Conservation (phyloP, 2,329 filamentous ascomycete genomes). For the Botrytis sinoallii region DNA sequence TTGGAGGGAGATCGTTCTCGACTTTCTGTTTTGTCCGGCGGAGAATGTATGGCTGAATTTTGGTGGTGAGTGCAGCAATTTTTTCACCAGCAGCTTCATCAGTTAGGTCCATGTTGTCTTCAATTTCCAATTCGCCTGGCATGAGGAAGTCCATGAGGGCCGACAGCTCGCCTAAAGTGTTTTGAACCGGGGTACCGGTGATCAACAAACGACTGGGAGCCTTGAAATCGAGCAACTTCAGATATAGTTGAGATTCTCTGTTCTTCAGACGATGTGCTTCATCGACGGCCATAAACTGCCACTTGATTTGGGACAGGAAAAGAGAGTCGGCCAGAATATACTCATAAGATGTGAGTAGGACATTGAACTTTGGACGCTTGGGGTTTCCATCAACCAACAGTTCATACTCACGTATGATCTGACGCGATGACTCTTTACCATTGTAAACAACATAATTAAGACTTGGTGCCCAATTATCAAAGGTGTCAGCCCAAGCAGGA, state of each 20-base stretch:
- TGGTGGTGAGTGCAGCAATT: constrained; percentile 76
- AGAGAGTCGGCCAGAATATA: constrained; percentile 84
- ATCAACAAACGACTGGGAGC: constrained; percentile 88
- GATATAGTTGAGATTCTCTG: constrained; percentile 87
- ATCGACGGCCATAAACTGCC: constrained; percentile 95
- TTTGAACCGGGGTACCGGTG: constrained; percentile 95
- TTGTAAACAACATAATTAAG: constrained; percentile 97
- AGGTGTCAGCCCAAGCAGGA: constrained; percentile 96
- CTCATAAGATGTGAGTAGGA: constrained; percentile 96
- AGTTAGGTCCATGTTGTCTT: constrained; percentile 83
- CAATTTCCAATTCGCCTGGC: constrained; percentile 87
- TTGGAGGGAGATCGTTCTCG: constrained; percentile 91
- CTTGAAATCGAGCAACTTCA: constrained; percentile 79
- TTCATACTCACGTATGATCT: constrained; percentile 86
- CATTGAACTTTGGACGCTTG: constrained; percentile 91
- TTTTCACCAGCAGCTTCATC: constrained; percentile 82
- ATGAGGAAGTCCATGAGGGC: constrained; percentile 95
- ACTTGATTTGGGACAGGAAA: constrained; percentile 87
- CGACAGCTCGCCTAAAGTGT: constrained; percentile 88
- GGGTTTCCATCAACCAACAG: constrained; percentile 81
- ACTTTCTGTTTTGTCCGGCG: constrained; percentile 96
- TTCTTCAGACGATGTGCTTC: constrained; percentile 98
- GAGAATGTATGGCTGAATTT: constrained; percentile 91
- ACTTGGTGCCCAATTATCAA: constrained; percentile 93
- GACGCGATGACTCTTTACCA: constrained; percentile 80